Base-by-base conservation (phyloP, 768 basidiomycete genomes). In the Sporobolomyces pararoseus region DNA sequence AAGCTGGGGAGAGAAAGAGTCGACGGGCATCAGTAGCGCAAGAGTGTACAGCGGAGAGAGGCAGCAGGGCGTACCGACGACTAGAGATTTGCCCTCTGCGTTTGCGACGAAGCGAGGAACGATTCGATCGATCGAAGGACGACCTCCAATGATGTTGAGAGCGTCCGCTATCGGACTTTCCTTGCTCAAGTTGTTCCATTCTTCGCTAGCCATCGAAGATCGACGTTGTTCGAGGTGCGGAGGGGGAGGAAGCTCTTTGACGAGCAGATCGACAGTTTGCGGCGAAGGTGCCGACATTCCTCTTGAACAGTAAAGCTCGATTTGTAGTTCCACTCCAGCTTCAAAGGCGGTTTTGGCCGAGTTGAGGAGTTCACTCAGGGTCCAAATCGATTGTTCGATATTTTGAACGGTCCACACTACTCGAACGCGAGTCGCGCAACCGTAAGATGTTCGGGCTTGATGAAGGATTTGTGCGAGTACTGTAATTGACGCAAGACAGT, bases 281-380 rank as follows among this genome's bases (percentile, higher is more conserved):
- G 68, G 68, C 14, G 63, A 64, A 2, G 68, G 68, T 13, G 68
- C 44, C 4, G 29, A 25, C 68, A 70, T 70, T 10, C 64, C 64
- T 3, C 69, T 50, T n/a, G 69, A 53, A 19, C 64, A 62, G 63
- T 64, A 70, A n/a, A 70, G 64, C 39, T 65, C 63, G 49, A 70
- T 57, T 25, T 70, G 51, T 3, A 65, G 63, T 44, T 61, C 51
- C 34, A 70, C 69, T 7, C 69, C 69, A 14, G 68, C 68, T 59
- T 70, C 68, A 42, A 59, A 70, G 31, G 68, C 68, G 13, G 68
- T 64, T 31, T 70, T 64, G 49, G 68, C 68, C 29, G 64, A 70
- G 27, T 57, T 58, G 39, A 66, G 69, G 6, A 65, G 60, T 60
- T 71, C 64, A 14, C 21, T 44, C 25, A 66, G 47, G 6, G 65